These are phyloP conservation scores for Starmerella vaccinii DNA, from an alignment of 805 yeast genomes.

Conservation along the genomic window DNA sequence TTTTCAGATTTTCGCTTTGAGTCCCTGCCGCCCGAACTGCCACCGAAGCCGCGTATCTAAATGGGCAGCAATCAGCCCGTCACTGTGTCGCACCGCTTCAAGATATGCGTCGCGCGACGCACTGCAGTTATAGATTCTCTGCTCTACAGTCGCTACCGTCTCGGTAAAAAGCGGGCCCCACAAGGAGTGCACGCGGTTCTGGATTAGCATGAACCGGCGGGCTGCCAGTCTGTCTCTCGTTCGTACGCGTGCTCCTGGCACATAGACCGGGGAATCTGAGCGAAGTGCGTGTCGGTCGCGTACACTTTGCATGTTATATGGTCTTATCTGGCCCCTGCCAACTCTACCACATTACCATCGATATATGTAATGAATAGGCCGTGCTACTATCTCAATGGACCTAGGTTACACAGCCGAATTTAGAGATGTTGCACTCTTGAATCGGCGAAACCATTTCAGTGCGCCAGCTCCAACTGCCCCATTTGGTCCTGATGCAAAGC, in stretches of 20 bases:
- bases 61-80: background rate
- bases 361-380: no score
- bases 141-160: conserved; percentile 3
- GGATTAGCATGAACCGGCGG: background rate
- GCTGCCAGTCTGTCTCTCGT: background rate
- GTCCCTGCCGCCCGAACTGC: conserved; percentile 5
- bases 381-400: no score
- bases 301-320: background rate
- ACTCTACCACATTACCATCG: background rate
- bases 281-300: background rate
- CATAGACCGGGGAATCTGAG: background rate
- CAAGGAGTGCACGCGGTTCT: background rate
- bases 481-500: no score
- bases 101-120: background rate
- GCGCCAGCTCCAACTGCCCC: no score
- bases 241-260: background rate
- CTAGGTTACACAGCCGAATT: background rate
- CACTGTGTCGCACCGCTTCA: background rate
- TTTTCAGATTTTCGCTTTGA: conserved; percentile 1
- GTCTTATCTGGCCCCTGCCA: no score
- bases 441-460: background rate
- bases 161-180: background rate
- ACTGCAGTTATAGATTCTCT: background rate
- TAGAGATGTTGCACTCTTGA: background rate
- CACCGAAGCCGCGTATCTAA: conserved; percentile 1